These are phyloP conservation scores for Capronia epimyces DNA, from an alignment of 2,329 filamentous ascomycete genomes.

Conservation along the genomic window DNA sequence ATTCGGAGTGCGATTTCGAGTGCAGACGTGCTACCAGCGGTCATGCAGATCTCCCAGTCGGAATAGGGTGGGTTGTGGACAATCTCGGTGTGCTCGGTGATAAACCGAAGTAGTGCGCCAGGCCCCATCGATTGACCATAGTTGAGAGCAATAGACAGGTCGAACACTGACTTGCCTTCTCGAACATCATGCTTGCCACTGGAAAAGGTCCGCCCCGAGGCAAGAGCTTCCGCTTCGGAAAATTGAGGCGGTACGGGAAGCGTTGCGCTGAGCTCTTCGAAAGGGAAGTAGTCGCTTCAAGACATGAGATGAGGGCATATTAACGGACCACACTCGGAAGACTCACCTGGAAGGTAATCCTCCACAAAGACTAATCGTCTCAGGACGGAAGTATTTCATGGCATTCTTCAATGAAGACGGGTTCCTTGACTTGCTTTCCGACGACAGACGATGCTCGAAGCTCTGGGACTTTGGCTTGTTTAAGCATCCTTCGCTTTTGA, in stretches of 20 bases:
- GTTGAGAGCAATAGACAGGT: conserved; percentile 85
- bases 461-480: conserved; percentile 70
- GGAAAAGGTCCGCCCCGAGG: conserved; percentile 55
- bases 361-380: conserved; percentile 83
- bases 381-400: conserved; percentile 71
- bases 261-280: conserved; percentile 69
- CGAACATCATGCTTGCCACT: conserved; percentile 80
- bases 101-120: conserved; percentile 79
- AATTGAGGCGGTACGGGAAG: conserved; percentile 66
- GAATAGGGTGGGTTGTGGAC: conserved; percentile 79
- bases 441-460: conserved; percentile 67
- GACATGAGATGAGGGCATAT: conserved; percentile 1
- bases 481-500: conserved; percentile 35
- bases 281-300: conserved; percentile 77
- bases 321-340: not conserved
- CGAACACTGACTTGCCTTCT: conserved; percentile 56
- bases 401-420: conserved; percentile 76
- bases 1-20: conserved; percentile 80
- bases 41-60: conserved; percentile 83
- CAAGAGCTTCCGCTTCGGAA: conserved; percentile 60
- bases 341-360: conserved; percentile 64
- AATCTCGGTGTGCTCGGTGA: conserved; percentile 93
- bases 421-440: conserved; percentile 54
- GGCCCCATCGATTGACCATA: conserved; percentile 84
- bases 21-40: conserved; percentile 77